These are phyloP conservation scores for Microstegium vimineum DNA, from an alignment of 176 grass and related monocot genomes.

Conservation along the genomic window DNA sequence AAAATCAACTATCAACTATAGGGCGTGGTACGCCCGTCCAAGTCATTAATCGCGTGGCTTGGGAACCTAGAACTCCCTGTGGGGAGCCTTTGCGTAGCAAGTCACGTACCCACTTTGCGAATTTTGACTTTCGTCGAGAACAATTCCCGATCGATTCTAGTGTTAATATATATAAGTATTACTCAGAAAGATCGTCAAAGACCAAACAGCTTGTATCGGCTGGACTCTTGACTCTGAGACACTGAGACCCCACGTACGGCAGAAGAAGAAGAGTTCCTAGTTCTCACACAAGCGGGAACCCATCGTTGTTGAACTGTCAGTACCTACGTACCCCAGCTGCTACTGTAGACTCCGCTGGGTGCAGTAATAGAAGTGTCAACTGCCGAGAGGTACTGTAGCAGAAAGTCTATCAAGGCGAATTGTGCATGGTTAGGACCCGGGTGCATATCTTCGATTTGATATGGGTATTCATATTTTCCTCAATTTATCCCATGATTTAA, in stretches of 20 bases:
- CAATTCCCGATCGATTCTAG: neutral
- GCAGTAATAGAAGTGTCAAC: neutral
- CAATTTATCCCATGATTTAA: no score
- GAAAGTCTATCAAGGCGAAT: no score
- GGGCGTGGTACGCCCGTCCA: neutral
- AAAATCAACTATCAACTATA: no score
- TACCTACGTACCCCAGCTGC: neutral
- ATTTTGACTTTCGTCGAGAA: neutral
- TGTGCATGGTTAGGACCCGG: no score
- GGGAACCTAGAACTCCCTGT: neutral
- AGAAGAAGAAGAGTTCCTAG: neutral
- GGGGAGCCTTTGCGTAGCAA: neutral
- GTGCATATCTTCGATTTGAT: no score
- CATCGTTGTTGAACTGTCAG: constrained; percentile 3
- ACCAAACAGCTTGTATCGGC: neutral
- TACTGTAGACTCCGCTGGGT: no score
- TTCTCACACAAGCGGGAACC: neutral
- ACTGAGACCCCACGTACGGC: neutral
- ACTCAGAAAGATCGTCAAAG: no score
- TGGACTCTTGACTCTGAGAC: neutral
- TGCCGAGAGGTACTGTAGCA: no score
- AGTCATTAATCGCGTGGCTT: neutral
- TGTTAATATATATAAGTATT: no score
- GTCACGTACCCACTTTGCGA: neutral
- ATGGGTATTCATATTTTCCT: no score